A percentile compares a stretch with the other conserved stretches of the same genome.
Evolutionary conservation across 2,329 filamentous ascomycete species (phyloP).

Genomic region (Clonostachys sp.): DNA sequence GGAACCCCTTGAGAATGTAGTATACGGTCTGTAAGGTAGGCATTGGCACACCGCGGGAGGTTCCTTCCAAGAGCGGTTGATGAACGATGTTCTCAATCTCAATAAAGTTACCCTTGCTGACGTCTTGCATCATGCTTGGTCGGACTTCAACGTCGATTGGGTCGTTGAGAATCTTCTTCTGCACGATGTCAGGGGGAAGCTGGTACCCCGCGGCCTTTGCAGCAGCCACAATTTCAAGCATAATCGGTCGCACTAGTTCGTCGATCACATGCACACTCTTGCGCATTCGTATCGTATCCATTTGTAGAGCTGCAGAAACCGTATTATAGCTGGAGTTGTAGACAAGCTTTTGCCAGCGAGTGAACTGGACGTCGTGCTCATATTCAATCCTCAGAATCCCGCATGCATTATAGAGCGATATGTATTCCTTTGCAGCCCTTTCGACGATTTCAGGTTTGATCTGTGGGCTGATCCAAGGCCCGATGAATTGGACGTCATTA

Average conservation of each 20-base stretch:
- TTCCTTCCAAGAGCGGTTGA: neutral
- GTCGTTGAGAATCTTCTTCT: slow-evolving; percentile 40
- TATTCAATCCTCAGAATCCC: slow-evolving; percentile 36
- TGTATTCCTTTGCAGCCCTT: slow-evolving; percentile 32
- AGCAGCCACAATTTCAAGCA: slow-evolving; percentile 45
- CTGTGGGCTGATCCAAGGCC: slow-evolving; percentile 36
- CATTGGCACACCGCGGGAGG: slow-evolving; percentile 26
- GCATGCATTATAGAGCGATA: slow-evolving; percentile 37
- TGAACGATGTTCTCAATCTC: slow-evolving; percentile 19
- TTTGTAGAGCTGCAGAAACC: slow-evolving; percentile 41
- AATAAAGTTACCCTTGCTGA: slow-evolving; percentile 29
- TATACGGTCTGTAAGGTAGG: slow-evolving; percentile 45
- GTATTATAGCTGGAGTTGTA: slow-evolving; percentile 47
- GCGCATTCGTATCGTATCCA: slow-evolving; percentile 46
- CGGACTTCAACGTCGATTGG: slow-evolving; percentile 40
- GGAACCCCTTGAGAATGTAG: slow-evolving; percentile 38
- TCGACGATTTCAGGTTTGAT: slow-evolving; percentile 13
- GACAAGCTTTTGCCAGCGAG: slow-evolving; percentile 46
- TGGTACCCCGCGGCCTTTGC: slow-evolving; percentile 33
- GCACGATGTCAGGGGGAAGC: slow-evolving; percentile 32
- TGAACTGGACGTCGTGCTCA: slow-evolving; percentile 32
- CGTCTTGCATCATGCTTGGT: slow-evolving; percentile 51
- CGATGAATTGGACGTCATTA: slow-evolving; percentile 42
- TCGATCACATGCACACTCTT: slow-evolving; percentile 36
- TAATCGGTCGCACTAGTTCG: slow-evolving; percentile 44